Conservation (phyloP, 2,329 filamentous ascomycete species). For the Coleophoma crateriformis region DNA sequence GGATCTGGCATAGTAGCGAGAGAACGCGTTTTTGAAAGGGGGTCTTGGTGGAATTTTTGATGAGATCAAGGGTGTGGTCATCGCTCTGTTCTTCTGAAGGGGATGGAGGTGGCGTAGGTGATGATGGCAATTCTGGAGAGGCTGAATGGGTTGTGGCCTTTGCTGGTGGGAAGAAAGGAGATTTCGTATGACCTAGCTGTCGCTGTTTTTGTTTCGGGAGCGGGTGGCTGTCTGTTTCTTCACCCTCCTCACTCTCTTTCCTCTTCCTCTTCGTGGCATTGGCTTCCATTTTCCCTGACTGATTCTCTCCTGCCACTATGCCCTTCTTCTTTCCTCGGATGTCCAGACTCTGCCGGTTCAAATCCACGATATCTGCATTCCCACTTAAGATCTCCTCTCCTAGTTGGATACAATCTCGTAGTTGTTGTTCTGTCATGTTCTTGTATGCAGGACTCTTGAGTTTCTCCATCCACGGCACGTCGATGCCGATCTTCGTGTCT, state of each 20-base stretch:
- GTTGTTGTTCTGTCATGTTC: constrained; percentile 34
- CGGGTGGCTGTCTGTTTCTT: too few species aligned
- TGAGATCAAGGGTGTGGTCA: constrained; percentile 16
- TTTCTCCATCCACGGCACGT: constrained; percentile 35
- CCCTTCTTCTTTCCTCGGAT: constrained; percentile 27
- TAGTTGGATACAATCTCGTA: constrained; percentile 30
- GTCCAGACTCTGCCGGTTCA: constrained; percentile 33
- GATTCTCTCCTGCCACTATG: neutral
- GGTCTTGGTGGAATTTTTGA: constrained; percentile 28
- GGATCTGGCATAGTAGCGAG: constrained; percentile 69
- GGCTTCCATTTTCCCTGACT: neutral
- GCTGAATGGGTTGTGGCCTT: constrained; percentile 44
- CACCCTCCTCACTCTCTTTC: neutral
- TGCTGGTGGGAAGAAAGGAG: constrained; percentile 26
- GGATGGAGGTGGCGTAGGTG: neutral
- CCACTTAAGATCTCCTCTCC: constrained; percentile 31
- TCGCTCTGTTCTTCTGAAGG: constrained; percentile 1
- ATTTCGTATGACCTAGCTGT: neutral
- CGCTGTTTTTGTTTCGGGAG: neutral
- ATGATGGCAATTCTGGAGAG: neutral
- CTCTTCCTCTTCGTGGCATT: constrained; percentile 5
- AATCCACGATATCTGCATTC: constrained; percentile 28
- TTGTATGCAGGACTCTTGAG: constrained; percentile 34
- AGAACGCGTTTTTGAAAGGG: constrained; percentile 62
- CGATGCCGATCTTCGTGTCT: constrained; percentile 31